A percentile compares a stretch with the other conserved stretches of the same genome.
Evolutionary conservation across 176 grass and related monocot genomes (phyloP).

Genomic region (Neostapfia colusana): DNA sequence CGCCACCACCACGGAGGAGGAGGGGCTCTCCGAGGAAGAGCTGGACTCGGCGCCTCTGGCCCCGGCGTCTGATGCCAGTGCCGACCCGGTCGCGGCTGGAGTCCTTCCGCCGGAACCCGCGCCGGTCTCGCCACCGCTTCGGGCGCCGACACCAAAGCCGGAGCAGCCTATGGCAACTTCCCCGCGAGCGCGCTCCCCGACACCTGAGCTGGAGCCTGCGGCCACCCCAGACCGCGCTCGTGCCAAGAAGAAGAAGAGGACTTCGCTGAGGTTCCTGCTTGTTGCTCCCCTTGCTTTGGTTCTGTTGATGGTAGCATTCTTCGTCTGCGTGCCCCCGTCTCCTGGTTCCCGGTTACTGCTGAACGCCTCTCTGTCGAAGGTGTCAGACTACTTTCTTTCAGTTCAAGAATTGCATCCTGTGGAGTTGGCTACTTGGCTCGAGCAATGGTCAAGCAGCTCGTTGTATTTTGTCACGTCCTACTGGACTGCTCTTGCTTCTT

Average conservation of each 20-base stretch:
- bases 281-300: slow-evolving; percentile 47
- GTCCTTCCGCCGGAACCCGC: not conserved
- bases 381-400: slow-evolving; percentile 41
- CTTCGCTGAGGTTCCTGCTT: slow-evolving; percentile 30
- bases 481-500: slow-evolving; percentile 25
- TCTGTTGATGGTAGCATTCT: slow-evolving; percentile 41
- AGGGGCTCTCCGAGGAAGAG: slow-evolving; percentile 40
- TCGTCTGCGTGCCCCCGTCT: slow-evolving; percentile 38
- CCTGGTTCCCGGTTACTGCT: slow-evolving; percentile 45
- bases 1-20: slow-evolving; percentile 40
- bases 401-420: slow-evolving; percentile 55
- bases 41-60: slow-evolving; percentile 11
- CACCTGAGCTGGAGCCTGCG: slow-evolving; percentile 4
- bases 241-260: slow-evolving; percentile 35
- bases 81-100: not conserved
- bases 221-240: not conserved
- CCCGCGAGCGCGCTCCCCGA: not conserved
- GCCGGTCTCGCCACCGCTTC: not conserved
- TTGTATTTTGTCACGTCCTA: slow-evolving; percentile 50
- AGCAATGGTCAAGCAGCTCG: slow-evolving; percentile 54
- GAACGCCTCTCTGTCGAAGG: slow-evolving; percentile 39
- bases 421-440: slow-evolving; percentile 57
- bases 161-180: not conserved
- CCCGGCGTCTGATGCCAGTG: slow-evolving; percentile 5
- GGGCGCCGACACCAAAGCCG: not conserved